phyloP scores from a whole-genome alignment of 2,329 filamentous ascomycete species.

The Coniochaeta sp. region DNA sequence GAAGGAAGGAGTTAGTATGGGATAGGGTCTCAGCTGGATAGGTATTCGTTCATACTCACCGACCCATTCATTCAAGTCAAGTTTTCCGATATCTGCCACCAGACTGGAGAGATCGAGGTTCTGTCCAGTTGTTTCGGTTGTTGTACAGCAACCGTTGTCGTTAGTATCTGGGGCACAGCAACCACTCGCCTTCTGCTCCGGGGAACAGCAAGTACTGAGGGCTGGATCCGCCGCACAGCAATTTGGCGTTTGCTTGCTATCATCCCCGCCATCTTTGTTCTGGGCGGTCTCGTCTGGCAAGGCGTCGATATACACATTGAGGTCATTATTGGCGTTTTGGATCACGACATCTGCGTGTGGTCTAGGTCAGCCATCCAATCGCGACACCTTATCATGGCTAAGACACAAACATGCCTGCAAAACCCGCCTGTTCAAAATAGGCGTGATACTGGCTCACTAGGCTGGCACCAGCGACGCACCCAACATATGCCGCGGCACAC shows the following conservation, averaged over 20 bases:
- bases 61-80: slow-evolving; percentile 42
- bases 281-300: slow-evolving; percentile 10
- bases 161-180: slow-evolving; percentile 5
- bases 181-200: slow-evolving; percentile 12
- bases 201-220: neutral
- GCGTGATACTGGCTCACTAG: slow-evolving; percentile 39
- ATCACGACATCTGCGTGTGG: slow-evolving; percentile 29
- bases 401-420: slow-evolving; percentile 28
- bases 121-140: slow-evolving; percentile 2
- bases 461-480: slow-evolving; percentile 53
- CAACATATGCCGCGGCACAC: slow-evolving; percentile 47
- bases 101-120: neutral
- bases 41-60: slow-evolving; percentile 26
- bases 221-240: neutral
- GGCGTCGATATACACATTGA: slow-evolving; percentile 36
- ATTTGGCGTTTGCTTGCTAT: neutral
- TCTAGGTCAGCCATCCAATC: neutral
- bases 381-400: neutral
- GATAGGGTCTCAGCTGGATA: neutral
- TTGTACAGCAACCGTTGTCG: neutral
- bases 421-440: slow-evolving; percentile 43
- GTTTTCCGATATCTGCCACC: slow-evolving; percentile 11
- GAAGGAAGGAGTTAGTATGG: neutral
- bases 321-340: slow-evolving; percentile 34
- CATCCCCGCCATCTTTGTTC: slow-evolving; percentile 9